Base-by-base conservation (phyloP, 148 eudicot genomes). In the Fagopyrum esculentum region DNA sequence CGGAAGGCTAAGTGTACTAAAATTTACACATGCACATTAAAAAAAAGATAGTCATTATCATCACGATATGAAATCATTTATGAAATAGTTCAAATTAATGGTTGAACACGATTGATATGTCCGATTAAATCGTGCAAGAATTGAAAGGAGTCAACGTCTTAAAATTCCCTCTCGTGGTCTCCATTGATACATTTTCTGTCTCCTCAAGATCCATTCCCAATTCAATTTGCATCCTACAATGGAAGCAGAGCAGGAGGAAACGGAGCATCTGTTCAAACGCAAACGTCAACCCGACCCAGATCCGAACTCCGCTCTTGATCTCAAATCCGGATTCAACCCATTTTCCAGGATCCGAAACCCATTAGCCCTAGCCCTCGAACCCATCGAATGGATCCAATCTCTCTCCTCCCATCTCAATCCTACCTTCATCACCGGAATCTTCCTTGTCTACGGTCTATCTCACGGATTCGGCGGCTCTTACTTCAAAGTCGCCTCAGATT, bases 401-500 rank as follows among this genome's bases (percentile, higher is more conserved):
- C 83, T 86, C 59, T 83, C 83, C 4, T 45, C 72, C 3, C 19
- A 81, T 3, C 80, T 83, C 0, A 75, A 74, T 74, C 81, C 88
- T 0, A 79, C 85, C 76, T 81, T 87, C 74, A 78, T 89, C 19
- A 51, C 79, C 10, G 89, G 88, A 9, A 74, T 89, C 29, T 26
- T 86, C 72, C 76, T 87, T 2, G 79, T 86, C 5, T 89, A 87
- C 77, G 89, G 86, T 72, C 86, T 89, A n/a, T 83, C 77, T 80
- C 87, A 81, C 61, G 93, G 91, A 64, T 87, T 89, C 69, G 74
- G 88, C 8, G 77, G 81, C 6, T 81, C 91, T 0, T 86, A 75
- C 78, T 89, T 89, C 76, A 73, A 76, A 5, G 88, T 87, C 6
- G 89, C 83, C 35, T 77, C 89, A 4, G 93, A 87, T 59, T 87